Base-by-base conservation (phyloP, 352 stramenopile species). In the Aphanomyces invadans region DNA sequence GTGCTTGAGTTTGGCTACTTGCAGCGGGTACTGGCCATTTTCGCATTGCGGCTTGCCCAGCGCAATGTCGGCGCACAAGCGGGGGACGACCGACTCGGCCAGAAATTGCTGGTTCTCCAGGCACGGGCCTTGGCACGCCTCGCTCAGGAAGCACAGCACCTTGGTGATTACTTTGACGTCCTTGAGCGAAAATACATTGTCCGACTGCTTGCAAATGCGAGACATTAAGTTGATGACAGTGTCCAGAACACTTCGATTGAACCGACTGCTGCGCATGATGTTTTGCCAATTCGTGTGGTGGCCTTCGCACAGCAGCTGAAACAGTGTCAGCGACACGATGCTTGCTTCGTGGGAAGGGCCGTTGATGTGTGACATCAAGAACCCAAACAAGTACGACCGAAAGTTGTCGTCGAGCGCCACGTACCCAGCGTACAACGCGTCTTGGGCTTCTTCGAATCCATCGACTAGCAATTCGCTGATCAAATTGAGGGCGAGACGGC, bases 121-220 rank as follows among this genome's bases (percentile, higher is more conserved):
- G 32, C 60, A 67, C 5, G 60, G 60, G 12, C 60, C 60, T 44
- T 67, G 60, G 60, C 60, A 67, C 10, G 60, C 60, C 32, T 67
- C 60, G 49, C 60, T 67, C 12, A 67, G 42, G 28, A 67, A 67
- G 7, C 23, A 17, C 9, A 67, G 33, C n/a, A 52, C 38, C 9
- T 57, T 57, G 5, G 60, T 42, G 12, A 67, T 23, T 11, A 67
- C 32, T 57, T 67, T 9, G 10, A 67, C 32, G 32, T 67, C 42
- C 1, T 4, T 21, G 12, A 51, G 31, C n/a, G 48, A 15, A 45
- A 67, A 67, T 2, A 23, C 3, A 4, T 19, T 23, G 12, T 44
- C 60, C 19, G 49, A 21, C 49, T 32, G 60, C 9, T 17, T 49
- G 26, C 60, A 67, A 19, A 67, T 45, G 17, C n/a, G n/a, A n/a